These are phyloP conservation scores for Cyclotella sp. DNA, from an alignment of 108 stramenopile genomes.

Conservation along the genomic window DNA sequence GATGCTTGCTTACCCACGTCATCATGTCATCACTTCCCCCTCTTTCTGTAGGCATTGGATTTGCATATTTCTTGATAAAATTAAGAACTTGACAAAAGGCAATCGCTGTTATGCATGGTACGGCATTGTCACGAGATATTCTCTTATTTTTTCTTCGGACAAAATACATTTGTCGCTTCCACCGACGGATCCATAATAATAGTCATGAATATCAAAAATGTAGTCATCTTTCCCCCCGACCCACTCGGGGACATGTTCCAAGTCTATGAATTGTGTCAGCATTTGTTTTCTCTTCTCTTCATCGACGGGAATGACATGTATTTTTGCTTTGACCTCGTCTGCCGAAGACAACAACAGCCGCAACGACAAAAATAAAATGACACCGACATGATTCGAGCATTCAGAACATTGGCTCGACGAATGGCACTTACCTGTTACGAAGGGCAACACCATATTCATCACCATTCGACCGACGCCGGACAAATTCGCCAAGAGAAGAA, in stretches of 20 bases:
- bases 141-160: slow-evolving; percentile 56
- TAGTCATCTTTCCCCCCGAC: slow-evolving; percentile 72
- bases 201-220: slow-evolving; percentile 54
- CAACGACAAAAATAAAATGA: not conserved
- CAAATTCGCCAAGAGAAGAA: slow-evolving; percentile 65
- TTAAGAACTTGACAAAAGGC: too few relatives aligned
- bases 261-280: slow-evolving; percentile 61
- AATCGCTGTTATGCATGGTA: slow-evolving; percentile 55
- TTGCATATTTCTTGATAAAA: too few relatives aligned
- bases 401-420: not conserved
- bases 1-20: too few relatives aligned
- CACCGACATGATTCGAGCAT: not conserved
- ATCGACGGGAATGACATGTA: slow-evolving; percentile 66
- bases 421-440: slow-evolving; percentile 50
- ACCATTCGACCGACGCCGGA: slow-evolving; percentile 61
- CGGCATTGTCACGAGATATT: slow-evolving; percentile 66
- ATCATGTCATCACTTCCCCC: too few relatives aligned
- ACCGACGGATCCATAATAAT: slow-evolving; percentile 45
- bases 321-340: slow-evolving; percentile 73
- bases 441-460: slow-evolving; percentile 63
- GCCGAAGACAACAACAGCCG: not conserved
- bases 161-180: slow-evolving; percentile 38
- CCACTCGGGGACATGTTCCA: slow-evolving; percentile 63
- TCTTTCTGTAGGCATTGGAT: too few relatives aligned
- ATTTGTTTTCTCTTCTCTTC: slow-evolving; percentile 41